Conservation (phyloP, 805 yeast species). For the Metschnikowia bowlesiae region DNA sequence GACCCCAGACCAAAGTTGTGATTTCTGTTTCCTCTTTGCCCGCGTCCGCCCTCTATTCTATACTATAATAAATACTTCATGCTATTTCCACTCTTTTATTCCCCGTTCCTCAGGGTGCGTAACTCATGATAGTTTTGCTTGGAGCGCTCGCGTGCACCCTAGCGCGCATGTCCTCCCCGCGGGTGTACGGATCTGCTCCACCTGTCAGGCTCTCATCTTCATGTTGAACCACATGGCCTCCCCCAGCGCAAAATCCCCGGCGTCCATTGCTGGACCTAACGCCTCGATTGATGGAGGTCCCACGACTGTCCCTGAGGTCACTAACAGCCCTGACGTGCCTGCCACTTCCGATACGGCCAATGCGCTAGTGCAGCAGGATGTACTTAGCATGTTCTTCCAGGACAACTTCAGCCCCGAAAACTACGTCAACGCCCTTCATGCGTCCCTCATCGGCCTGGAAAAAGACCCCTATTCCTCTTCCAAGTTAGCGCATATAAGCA, state of each 20-base stretch:
- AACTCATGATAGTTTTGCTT: too few species aligned
- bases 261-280: background rate
- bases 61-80: too few species aligned
- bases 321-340: too few species aligned
- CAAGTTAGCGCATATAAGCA: conserved; percentile 39
- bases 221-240: background rate
- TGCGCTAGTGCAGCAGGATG: conserved; percentile 23
- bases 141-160: too few species aligned
- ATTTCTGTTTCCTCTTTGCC: background rate
- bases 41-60: too few species aligned
- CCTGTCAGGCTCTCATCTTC: background rate
- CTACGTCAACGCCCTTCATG: conserved; percentile 59
- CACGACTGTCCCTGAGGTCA: too few species aligned
- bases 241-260: background rate
- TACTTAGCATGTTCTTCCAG: conserved; percentile 65
- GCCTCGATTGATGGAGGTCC: background rate
- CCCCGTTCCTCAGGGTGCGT: too few species aligned
- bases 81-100: too few species aligned
- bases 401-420: conserved; percentile 60
- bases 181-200: background rate
- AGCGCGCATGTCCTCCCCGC: too few species aligned
- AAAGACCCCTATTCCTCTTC: conserved; percentile 26
- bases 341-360: background rate
- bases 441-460: conserved; percentile 29
- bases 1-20: conserved; percentile 44